Evolutionary conservation across 495 filamentous ascomycete genomes (phyloP), one percentile per base, ranked within the genome.

Genomic region (Penicillium chermesinum): DNA sequence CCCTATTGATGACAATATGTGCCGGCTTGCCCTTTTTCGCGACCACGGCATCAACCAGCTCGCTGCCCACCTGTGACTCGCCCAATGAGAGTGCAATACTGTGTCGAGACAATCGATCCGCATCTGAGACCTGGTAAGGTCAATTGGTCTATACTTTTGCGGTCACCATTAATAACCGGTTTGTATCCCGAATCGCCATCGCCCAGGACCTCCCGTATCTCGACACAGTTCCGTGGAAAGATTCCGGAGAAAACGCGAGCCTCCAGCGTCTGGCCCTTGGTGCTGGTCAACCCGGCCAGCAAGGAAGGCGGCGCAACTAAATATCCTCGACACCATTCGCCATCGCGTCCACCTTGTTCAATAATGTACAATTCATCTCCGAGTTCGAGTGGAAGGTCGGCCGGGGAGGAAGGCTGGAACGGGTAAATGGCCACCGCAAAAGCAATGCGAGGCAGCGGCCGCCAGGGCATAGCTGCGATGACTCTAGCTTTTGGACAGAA

Each of bases 281-380:
- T 82, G 61, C 85, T 89, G 4, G 94, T 97, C 56, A 98, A 75
- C 30, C 91, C 94, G 14, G 93, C 88, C 41, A 97, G 80, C 54
- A 98, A 72, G 38, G 88, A 95, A 5, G 94, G 94, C 7, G 93
- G 93, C 58, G 91, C 88, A 48, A 97, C 84, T 38, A 98, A 78
- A 69, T 98, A 98, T 34, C 93, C 93, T 13, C 93, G 84, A 59
- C 87, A 90, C 94, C 94, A 98, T 59, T 88, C 78, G 52, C 84
- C 86, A 67, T 94, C 79, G 17, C 65, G 67, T 2, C 90, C 91
- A n/a, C 85, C 84, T 67, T 96, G 88, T 71, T 98, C 93, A 61
- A 98, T 96, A 46, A 98, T 95, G 69, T 98, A 98, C 43, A 98
- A 75, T 67, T 97, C 93, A 76, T 98, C 93, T 61, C 93, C 93